phyloP scores from a whole-genome alignment of 1,284 basidiomycete genomes.

The Fereydounia khargensis region DNA sequence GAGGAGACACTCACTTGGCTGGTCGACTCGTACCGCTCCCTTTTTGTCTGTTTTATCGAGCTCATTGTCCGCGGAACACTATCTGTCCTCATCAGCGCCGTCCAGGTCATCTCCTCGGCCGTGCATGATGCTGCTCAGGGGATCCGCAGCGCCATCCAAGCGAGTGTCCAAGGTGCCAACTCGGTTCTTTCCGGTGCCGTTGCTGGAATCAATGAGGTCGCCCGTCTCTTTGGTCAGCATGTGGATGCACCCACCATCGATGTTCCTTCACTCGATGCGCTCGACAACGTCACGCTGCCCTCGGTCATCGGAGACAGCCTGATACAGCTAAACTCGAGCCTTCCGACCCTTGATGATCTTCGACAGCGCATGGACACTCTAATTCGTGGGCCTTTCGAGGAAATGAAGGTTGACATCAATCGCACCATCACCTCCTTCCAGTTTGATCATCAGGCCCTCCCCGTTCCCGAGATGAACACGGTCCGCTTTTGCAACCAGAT shows the following conservation, averaged over 20 bases:
- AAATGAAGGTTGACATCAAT: slow-evolving; percentile 33
- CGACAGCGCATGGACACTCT: slow-evolving; percentile 68
- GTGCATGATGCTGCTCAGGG: slow-evolving; percentile 71
- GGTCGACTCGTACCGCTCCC: slow-evolving; percentile 83
- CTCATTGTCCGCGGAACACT: slow-evolving; percentile 79
- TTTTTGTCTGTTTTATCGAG: slow-evolving; percentile 88
- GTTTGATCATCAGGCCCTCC: slow-evolving; percentile 29
- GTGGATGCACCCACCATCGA: slow-evolving; percentile 23
- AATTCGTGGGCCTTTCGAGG: slow-evolving; percentile 38
- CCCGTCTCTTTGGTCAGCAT: slow-evolving; percentile 27
- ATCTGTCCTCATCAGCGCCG: slow-evolving; percentile 74
- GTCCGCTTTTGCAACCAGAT: slow-evolving; percentile 34
- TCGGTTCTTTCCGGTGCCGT: slow-evolving; percentile 21
- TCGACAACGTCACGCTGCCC: slow-evolving; percentile 79
- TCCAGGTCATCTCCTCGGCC: slow-evolving; percentile 65
- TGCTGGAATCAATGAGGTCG: slow-evolving; percentile 29
- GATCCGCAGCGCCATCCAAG: slow-evolving; percentile 70
- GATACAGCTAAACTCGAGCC: slow-evolving; percentile 70
- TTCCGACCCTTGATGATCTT: slow-evolving; percentile 77
- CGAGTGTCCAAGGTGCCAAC: slow-evolving; percentile 28
- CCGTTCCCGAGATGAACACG: slow-evolving; percentile 17
- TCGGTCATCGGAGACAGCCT: slow-evolving; percentile 74
- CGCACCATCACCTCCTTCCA: slow-evolving; percentile 20
- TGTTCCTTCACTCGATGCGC: slow-evolving; percentile 61
- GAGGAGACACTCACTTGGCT: slow-evolving; percentile 64